Evolutionary conservation across 768 basidiomycete species (phyloP), one percentile per base, ranked within the genome.

Genomic region (Pleurotus tuber-regium): DNA sequence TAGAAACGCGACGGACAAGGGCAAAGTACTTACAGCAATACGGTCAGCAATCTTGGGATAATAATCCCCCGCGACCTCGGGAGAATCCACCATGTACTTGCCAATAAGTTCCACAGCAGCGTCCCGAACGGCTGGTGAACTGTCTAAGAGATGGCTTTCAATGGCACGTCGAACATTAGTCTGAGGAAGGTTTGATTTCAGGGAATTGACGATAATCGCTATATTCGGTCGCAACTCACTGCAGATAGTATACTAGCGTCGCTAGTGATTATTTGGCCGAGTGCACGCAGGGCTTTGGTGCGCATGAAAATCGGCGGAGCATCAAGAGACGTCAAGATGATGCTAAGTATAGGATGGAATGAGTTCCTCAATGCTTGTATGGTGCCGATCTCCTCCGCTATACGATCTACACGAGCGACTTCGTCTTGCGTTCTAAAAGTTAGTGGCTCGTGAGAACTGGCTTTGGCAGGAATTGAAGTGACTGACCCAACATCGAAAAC

Each of bases 61-160:
- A 69, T 98, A 98, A 59, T 94, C 84, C 3, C 81, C 80, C 0
- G 90, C 92, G n/a, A 98, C 84, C 50, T 86, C 84, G 0, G 92
- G 91, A 0, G 87, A 85, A 54, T 92, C 87, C 29, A 94, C 82
- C 75, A 98, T 86, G 61, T 98, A 96, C 70, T 93, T 96, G n/a
- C 97, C 97, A 52, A 98, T 91, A 52, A 99, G 72, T 62, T 98
- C 97, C 11, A 99, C 91, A 4, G 96, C 94, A 4, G 94, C 93
- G 64, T 99, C 97, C 9, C 97, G 89, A 5, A 99, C 97, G 14
- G 90, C 89, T 1, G 97, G 87, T 1, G 97, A 98, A 56, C 80
- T 87, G 59, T 99, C 97, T 2, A 89, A 73, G 11, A 99, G 78
- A 62, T 97, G 92, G 29, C 83, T 84, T 66, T 98, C 93, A 57